Base-by-base conservation (phyloP, 495 filamentous ascomycete species). In the Trichoderma gamsii region DNA sequence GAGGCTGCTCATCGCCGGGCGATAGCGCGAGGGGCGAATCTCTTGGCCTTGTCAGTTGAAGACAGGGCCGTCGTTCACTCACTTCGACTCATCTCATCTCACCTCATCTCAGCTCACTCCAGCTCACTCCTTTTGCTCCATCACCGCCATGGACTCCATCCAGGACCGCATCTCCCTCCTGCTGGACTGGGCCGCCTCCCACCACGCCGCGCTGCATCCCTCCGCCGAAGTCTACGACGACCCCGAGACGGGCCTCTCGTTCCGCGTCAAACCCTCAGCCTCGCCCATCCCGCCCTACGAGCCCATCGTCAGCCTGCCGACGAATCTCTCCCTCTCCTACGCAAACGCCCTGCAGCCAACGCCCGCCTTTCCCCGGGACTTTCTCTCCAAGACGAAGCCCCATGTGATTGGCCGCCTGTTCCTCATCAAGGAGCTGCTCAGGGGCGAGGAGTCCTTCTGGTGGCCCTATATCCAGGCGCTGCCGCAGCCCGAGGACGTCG, bases 331-430 rank as follows among this genome's bases (percentile, higher is more conserved):
- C 0, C 75, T 83, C 3, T 82, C 80, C 0, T 82, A 77, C 66
- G 72, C 82, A 63, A 80, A 83, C 61, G 79, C 78, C 61, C 71
- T 83, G n/a, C 8, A 66, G 1, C 23, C 38, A 29, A 8, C 41
- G 25, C 25, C 18, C 7, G 27, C 52, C 51, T 82, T 84, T 44
- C 79, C 81, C 5, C 25, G 65, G 4, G 68, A 72, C 25, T 82
- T 84, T 70, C 72, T 82, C 69, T 52, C 70, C 7, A 67, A 69
- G 0, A 66, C 73, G 29, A 81, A 80, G 12, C 79, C 81, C 0
- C 76, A 83, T 66, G 80, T 84, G 63, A 70, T 80, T 43, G 81
- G 81, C 65, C 78, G 81, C 7, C 81, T 83, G 71, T 81, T 82
- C 41, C 75, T 84, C 38, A 76, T 82, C 64, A 75, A 82, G 66